phyloP scores from a whole-genome alignment of 2,329 filamentous ascomycete genomes.

The Penicillium italicum region DNA sequence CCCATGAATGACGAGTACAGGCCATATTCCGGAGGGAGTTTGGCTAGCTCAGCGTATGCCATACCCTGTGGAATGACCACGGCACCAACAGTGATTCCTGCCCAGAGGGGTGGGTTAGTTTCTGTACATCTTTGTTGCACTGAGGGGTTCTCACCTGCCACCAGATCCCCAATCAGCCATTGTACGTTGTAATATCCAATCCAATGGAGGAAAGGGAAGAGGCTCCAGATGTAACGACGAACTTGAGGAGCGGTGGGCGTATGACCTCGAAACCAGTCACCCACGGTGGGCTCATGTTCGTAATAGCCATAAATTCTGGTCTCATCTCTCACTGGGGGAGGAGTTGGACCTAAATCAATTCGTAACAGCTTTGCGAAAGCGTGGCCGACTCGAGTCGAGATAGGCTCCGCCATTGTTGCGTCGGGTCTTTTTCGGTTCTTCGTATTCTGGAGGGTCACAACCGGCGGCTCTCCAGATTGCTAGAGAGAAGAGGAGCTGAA shows the following conservation, averaged over 20 bases:
- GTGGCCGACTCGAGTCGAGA: slow-evolving; percentile 7
- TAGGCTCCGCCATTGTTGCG: slow-evolving; percentile 5
- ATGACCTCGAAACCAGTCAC: slow-evolving; percentile 64
- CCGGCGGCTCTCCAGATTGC: neutral
- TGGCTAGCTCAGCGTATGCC: slow-evolving; percentile 82
- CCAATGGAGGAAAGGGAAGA: slow-evolving; percentile 86
- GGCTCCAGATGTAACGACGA: slow-evolving; percentile 57
- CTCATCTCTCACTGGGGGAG: slow-evolving; percentile 19
- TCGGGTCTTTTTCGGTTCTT: neutral
- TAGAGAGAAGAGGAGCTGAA: slow-evolving; percentile 1
- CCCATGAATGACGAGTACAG: slow-evolving; percentile 94
- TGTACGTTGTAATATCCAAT: slow-evolving; percentile 77
- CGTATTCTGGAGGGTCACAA: neutral
- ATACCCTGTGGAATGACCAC: slow-evolving; percentile 89
- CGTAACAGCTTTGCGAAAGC: slow-evolving; percentile 1
- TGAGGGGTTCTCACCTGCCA: slow-evolving; percentile 52
- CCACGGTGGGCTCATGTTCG: slow-evolving; percentile 69
- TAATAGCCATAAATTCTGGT: slow-evolving; percentile 52
- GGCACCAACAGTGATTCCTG: slow-evolving; percentile 60
- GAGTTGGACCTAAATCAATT: neutral
- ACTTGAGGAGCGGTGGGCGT: slow-evolving; percentile 56
- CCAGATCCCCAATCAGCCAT: slow-evolving; percentile 82
- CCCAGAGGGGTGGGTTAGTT: neutral
- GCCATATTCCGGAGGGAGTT: slow-evolving; percentile 72
- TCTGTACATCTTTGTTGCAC: neutral